Evolutionary conservation across 2,329 filamentous ascomycete genomes (phyloP).

Genomic region (Xylariaceae sp.): DNA sequence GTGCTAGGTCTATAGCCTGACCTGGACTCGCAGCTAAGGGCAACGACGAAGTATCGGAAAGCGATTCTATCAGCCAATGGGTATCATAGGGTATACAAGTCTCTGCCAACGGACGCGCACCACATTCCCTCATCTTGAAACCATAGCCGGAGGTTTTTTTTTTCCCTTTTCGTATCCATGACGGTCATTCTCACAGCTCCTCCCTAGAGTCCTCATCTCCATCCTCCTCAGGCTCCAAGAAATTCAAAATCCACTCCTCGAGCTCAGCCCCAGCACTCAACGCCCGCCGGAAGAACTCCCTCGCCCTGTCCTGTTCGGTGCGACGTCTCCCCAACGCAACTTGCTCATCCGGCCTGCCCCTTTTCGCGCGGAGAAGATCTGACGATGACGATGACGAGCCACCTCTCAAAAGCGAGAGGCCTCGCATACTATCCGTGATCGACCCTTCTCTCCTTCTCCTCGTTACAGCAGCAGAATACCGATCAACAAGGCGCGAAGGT

Average conservation of each 20-base stretch:
- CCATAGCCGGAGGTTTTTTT: too few relatives aligned
- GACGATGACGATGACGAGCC: constrained; percentile 16
- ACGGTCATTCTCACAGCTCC: background rate
- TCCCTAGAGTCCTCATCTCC: constrained; percentile 27
- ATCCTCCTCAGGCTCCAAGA: constrained; percentile 26
- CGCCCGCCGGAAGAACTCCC: constrained; percentile 37
- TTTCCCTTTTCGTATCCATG: too few relatives aligned
- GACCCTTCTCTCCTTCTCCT: background rate
- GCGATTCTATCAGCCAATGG: too few relatives aligned
- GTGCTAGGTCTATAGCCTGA: too few relatives aligned
- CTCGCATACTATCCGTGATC: constrained; percentile 6
- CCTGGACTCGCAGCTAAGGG: too few relatives aligned
- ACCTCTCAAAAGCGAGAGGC: constrained; percentile 21
- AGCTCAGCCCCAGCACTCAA: constrained; percentile 28
- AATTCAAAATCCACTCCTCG: constrained; percentile 31
- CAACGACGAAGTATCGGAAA: too few relatives aligned
- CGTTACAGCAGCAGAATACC: background rate
- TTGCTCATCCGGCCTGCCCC: constrained; percentile 26
- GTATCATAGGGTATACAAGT: too few relatives aligned
- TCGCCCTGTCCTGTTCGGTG: constrained; percentile 36
- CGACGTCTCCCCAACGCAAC: constrained; percentile 25
- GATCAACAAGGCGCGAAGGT: constrained; percentile 31
- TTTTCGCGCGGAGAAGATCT: constrained; percentile 11
- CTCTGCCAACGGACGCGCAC: too few relatives aligned
- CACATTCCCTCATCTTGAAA: too few relatives aligned